phyloP scores from a whole-genome alignment of 2,329 filamentous ascomycete species.

The Neonectria coccinea region DNA sequence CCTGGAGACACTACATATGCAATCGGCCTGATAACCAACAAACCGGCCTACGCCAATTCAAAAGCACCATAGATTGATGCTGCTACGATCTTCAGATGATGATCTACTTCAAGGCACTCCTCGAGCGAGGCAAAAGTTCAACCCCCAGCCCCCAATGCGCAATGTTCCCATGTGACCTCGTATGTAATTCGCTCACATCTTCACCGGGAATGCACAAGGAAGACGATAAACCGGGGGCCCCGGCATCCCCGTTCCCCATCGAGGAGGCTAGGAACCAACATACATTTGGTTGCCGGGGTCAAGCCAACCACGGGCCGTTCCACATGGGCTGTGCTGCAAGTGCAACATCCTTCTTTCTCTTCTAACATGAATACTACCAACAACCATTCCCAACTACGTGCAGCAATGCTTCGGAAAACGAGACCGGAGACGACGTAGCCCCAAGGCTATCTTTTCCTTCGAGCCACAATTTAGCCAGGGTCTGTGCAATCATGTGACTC shows the following conservation, averaged over 20 bases:
- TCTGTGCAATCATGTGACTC: too few relatives aligned
- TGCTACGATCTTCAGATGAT: not conserved
- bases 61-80: not conserved
- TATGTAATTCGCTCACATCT: not conserved
- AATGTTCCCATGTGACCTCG: not conserved
- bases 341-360: not conserved
- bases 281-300: not conserved
- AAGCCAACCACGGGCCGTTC: not conserved
- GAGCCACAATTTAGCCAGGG: not conserved
- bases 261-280: conserved; percentile 2
- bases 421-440: not conserved
- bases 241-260: not conserved
- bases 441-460: not conserved
- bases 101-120: not conserved
- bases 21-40: not conserved
- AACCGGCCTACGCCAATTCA: not conserved
- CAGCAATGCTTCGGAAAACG: not conserved
- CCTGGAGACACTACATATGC: not conserved
- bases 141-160: not conserved
- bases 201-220: not conserved
- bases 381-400: not conserved
- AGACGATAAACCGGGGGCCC: not conserved
- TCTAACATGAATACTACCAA: not conserved
- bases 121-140: not conserved
- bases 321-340: not conserved